A percentile compares a stretch with the other conserved stretches of the same genome.
Conservation (phyloP, 352 stramenopile genomes). For the Phytopythium ostracodes region DNA sequence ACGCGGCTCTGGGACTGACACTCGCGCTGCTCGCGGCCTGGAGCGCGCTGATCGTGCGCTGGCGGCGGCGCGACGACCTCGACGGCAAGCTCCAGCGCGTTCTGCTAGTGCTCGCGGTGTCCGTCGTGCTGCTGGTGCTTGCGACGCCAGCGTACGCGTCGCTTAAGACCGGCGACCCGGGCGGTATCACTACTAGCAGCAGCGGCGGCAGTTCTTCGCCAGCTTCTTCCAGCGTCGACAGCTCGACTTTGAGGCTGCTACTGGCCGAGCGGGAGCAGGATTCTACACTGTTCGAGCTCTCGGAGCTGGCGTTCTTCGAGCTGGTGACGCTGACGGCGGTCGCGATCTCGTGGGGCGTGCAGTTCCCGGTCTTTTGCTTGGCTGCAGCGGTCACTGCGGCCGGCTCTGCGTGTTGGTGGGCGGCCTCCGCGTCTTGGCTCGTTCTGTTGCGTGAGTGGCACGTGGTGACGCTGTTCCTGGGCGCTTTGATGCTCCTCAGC, state of each 20-base stretch:
- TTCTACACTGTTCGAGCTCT: constrained; percentile 1
- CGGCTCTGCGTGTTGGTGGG: constrained; percentile 30
- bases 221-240: not conserved
- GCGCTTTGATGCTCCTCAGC: constrained; percentile 33
- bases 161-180: constrained; percentile 12
- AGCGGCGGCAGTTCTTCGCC: not conserved
- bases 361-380: constrained; percentile 41
- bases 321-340: constrained; percentile 43
- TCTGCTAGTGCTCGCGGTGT: constrained; percentile 23
- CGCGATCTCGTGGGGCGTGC: constrained; percentile 51
- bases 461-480: constrained; percentile 38
- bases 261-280: not conserved
- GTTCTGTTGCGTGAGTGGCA: constrained; percentile 47
- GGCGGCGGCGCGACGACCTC: not conserved
- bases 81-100: constrained; percentile 17
- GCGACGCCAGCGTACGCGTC: constrained; percentile 28
- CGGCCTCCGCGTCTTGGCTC: not conserved
- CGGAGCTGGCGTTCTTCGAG: constrained; percentile 48
- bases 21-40: constrained; percentile 14
- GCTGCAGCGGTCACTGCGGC: constrained; percentile 23
- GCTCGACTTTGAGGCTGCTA: not conserved
- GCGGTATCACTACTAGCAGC: not conserved
- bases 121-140: constrained; percentile 24
- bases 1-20: constrained; percentile 15
- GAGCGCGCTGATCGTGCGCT: not conserved